Evolutionary conservation across 2,329 filamentous ascomycete genomes (phyloP).

Genomic region (Trichophyton benhamiae): DNA sequence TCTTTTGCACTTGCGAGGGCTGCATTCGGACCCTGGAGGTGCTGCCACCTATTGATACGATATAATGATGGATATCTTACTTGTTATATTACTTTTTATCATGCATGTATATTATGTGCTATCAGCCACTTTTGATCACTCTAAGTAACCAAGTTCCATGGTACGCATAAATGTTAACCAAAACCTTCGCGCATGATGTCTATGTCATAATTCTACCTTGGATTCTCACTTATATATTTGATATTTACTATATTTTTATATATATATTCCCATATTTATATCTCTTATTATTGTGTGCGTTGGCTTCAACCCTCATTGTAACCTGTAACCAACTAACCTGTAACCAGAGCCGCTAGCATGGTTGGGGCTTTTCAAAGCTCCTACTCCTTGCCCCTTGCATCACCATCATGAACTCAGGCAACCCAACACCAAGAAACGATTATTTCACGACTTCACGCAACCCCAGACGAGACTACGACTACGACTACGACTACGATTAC

Average conservation of each 20-base stretch:
- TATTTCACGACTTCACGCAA: background rate
- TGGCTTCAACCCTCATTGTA: background rate
- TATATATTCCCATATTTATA: background rate
- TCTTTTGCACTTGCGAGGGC: background rate
- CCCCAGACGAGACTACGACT: constrained; percentile 17
- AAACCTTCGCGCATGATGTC: background rate
- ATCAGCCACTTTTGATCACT: background rate
- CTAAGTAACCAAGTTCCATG: background rate
- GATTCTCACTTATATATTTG: background rate
- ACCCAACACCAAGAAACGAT: background rate
- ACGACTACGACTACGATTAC: constrained; percentile 19
- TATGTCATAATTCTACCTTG: background rate
- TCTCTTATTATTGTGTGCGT: background rate
- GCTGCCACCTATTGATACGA: background rate
- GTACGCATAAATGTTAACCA: background rate
- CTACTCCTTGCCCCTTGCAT: background rate
- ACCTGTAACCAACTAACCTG: background rate
- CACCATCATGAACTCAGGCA: background rate
- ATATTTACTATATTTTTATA: background rate
- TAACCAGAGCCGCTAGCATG: background rate
- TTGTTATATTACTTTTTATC: background rate
- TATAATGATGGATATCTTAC: constrained; percentile 3
- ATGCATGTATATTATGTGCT: background rate
- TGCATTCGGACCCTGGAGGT: background rate
- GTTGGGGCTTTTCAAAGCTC: background rate